phyloP scores from a whole-genome alignment of 306 rosid genomes.

The Hippophae tibetana region DNA sequence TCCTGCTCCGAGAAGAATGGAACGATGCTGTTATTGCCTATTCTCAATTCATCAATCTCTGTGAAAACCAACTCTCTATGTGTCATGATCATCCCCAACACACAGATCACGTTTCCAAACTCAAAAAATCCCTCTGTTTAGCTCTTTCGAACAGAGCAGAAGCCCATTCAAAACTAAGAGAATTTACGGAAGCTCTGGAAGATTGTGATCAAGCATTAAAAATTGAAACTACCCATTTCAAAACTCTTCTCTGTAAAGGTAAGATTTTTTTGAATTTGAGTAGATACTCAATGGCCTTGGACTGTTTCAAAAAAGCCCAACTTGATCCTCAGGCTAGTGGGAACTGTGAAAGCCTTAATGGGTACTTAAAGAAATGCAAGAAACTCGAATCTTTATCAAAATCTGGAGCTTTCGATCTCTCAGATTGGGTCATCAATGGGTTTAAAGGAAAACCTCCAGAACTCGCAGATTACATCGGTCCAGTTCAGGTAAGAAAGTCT shows the following conservation, averaged over 20 bases:
- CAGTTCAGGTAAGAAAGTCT: slow-evolving; percentile 56
- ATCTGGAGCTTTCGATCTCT: slow-evolving; percentile 66
- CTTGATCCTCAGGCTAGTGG: slow-evolving; percentile 40
- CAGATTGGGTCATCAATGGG: slow-evolving; percentile 62
- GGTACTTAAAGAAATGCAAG: slow-evolving; percentile 62
- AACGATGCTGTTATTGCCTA: no score
- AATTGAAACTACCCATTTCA: slow-evolving; percentile 56
- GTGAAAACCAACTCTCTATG: no score
- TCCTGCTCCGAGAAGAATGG: no score
- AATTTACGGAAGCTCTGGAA: slow-evolving; percentile 35
- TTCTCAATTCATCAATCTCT: no score
- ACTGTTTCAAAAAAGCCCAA: slow-evolving; percentile 47
- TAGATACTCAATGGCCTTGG: slow-evolving; percentile 50
- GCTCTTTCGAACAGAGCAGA: slow-evolving; percentile 63
- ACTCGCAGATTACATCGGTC: slow-evolving; percentile 59
- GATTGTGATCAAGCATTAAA: slow-evolving; percentile 67
- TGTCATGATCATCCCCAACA: no score
- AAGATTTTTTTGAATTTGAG: slow-evolving; percentile 59
- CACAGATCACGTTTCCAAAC: no score
- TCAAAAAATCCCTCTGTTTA: no score
- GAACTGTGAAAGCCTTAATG: slow-evolving; percentile 35
- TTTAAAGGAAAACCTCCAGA: slow-evolving; percentile 55
- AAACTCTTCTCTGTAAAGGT: slow-evolving; percentile 77
- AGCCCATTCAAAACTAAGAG: slow-evolving; percentile 49
- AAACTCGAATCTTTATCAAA: slow-evolving; percentile 52